A percentile compares a stretch with the other conserved stretches of the same genome.
phyloP scores from a whole-genome alignment of 805 yeast species.

The Wickerhamiella shivajii region DNA sequence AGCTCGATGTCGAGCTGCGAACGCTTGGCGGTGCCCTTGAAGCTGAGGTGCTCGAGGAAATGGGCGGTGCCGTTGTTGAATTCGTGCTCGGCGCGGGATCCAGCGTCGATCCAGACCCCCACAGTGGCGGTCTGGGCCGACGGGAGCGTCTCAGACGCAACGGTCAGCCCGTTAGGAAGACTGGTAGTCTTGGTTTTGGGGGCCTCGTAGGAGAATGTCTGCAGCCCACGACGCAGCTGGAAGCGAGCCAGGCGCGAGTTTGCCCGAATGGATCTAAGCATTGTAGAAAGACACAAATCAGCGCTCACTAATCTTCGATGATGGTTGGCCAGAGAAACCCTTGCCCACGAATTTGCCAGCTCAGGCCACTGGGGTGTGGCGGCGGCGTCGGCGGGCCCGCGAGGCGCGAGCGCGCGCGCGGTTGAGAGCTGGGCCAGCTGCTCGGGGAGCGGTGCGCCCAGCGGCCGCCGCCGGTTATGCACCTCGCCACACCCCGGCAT shows the following conservation, averaged over 20 bases:
- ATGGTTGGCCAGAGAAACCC: neutral
- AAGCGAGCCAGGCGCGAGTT: conserved; percentile 12
- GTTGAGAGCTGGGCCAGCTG: too few species aligned
- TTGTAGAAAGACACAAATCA: conserved; percentile 8
- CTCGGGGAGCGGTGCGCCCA: too few species aligned
- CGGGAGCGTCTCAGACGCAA: conserved; percentile 81
- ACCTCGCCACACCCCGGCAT: too few species aligned
- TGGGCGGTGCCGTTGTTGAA: conserved; percentile 93
- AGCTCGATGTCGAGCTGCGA: conserved; percentile 72
- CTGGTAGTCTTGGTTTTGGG: conserved; percentile 53
- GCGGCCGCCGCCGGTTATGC: too few species aligned
- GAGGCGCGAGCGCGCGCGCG: too few species aligned
- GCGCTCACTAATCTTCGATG: neutral
- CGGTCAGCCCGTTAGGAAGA: conserved; percentile 82
- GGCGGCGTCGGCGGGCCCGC: conserved; percentile 6
- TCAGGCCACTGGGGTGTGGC: conserved; percentile 8
- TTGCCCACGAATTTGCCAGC: conserved; percentile 6
- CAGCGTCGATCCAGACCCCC: conserved; percentile 97
- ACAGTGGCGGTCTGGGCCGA: conserved; percentile 89
- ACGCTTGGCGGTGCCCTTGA: conserved; percentile 80
- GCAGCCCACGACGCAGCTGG: conserved; percentile 14
- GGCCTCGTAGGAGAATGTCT: conserved; percentile 16
- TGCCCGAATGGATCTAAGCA: conserved; percentile 14
- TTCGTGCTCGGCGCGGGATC: conserved; percentile 84
- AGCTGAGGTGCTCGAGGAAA: conserved; percentile 89